Percentiles rank a stretch among this genome's conserved stretches.
phyloP scores from a whole-genome alignment of 176 grass and related monocot genomes.

The Rhynchospora tenuis region DNA sequence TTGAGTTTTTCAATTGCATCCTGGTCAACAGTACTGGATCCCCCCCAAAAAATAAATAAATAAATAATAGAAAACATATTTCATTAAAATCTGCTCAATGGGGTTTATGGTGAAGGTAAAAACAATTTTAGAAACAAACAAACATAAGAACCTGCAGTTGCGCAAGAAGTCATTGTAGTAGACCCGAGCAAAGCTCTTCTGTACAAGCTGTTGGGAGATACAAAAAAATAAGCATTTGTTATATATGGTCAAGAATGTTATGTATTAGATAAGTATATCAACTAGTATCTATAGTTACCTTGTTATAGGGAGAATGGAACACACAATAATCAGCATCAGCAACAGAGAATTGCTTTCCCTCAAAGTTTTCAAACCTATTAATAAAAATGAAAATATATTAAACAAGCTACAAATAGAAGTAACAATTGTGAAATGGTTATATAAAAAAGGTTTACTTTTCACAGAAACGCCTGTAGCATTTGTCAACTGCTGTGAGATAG shows the following conservation, averaged over 20 bases:
- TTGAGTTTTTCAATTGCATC: slow-evolving; percentile 64
- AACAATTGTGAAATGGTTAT: slow-evolving; percentile 16
- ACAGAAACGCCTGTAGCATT: slow-evolving; percentile 69
- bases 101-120: neutral
- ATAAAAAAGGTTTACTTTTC: slow-evolving; percentile 51
- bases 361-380: slow-evolving; percentile 78
- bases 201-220: slow-evolving; percentile 65
- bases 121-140: neutral
- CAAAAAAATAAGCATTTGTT: neutral
- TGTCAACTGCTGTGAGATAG: slow-evolving; percentile 84
- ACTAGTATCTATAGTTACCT: slow-evolving; percentile 40
- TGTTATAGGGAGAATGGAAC: slow-evolving; percentile 99
- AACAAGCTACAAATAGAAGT: neutral
- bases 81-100: neutral
- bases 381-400: neutral
- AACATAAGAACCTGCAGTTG: slow-evolving; percentile 58
- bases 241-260: neutral
- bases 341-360: slow-evolving; percentile 71
- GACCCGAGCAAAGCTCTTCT: slow-evolving; percentile 88
- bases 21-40: slow-evolving; percentile 54
- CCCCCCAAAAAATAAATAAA: slow-evolving; percentile 23
- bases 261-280: neutral
- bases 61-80: slow-evolving; percentile 7
- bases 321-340: slow-evolving; percentile 78
- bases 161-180: slow-evolving; percentile 85